Conservation (phyloP, 148 eudicot species). For the Rhododendron mucronatum region DNA sequence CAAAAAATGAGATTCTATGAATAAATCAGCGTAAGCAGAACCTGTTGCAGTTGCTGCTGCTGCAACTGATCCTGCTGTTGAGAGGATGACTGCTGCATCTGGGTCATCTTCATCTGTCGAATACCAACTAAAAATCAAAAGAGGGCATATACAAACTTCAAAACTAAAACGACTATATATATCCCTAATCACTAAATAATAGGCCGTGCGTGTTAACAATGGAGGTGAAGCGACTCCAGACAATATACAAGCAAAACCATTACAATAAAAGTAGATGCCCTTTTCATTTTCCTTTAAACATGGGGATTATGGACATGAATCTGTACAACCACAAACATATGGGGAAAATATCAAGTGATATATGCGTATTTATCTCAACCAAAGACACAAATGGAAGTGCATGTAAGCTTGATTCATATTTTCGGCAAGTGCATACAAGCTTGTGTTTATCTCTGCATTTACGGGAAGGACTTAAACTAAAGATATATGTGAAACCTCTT, state of each 20-base stretch:
- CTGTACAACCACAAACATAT: background rate
- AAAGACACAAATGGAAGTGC: background rate
- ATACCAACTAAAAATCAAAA: constrained; percentile 9
- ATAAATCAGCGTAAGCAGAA: constrained; percentile 14
- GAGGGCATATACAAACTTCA: constrained; percentile 4
- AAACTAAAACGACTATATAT: background rate
- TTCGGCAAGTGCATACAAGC: background rate
- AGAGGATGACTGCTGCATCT: constrained; percentile 85
- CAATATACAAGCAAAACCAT: background rate
- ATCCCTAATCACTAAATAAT: background rate
- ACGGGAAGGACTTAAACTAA: background rate
- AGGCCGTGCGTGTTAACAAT: background rate
- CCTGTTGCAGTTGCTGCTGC: constrained; percentile 92
- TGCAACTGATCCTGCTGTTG: constrained; percentile 94
- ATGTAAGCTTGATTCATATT: background rate
- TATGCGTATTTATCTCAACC: constrained; percentile 1
- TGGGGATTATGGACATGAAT: background rate
- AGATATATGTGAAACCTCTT: background rate
- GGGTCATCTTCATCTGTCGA: constrained; percentile 82
- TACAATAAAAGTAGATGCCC: background rate
- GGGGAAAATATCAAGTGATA: background rate
- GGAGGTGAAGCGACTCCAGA: background rate
- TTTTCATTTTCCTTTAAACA: background rate
- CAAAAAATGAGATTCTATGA: background rate
- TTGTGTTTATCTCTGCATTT: background rate